Evolutionary conservation across 805 yeast species (phyloP), one percentile per base, ranked within the genome.

Genomic region (Yarrowia yakushimensis): DNA sequence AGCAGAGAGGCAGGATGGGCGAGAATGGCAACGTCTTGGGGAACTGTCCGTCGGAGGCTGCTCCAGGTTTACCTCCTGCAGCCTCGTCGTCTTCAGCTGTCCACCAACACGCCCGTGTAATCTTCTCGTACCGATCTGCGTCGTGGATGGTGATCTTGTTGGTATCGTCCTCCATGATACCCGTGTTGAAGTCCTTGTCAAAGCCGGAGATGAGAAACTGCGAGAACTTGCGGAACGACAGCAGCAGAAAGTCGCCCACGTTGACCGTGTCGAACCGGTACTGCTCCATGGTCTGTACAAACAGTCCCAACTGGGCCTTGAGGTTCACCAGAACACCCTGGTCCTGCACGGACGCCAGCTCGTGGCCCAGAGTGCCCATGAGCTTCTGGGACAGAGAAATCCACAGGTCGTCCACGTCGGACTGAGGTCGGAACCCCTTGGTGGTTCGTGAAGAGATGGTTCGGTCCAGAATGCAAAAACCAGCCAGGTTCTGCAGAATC

Each of bases 11-110:
- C 69, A 90, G 92, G 64, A 90, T 84, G 63, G 88, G 87, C 60
- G 97, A 89, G 70, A 93, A 94, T 15, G 98, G 97, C 60, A 93
- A 75, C 0, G 86, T 83, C 65, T 84, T 78, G 1, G 90, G 87
- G 63, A 82, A 82, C 8, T 23, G 43, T 0, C 54, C 62, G 11
- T 59, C 62, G 5, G 39, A 11, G 13, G 60, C 60, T 12, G 42
- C 45, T 25, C 45, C 60, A 12, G 60, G 60, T 48, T 31, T 33
- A 4, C 55, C 55, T 10, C 55, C 55, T 7, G 39, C 39, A 5
- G 55, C 55, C 28, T 81, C 1, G 76, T 70, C 55, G 15, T 81
- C 81, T 61, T 77, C 81, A 3, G 82, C 81, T 57, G 80, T 78
- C 70, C 85, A 85, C 96, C 96, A 90, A 65, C 90, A 81, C 1